Base-by-base conservation (phyloP, 2,329 filamentous ascomycete species). In the Nothopassalora personata region DNA sequence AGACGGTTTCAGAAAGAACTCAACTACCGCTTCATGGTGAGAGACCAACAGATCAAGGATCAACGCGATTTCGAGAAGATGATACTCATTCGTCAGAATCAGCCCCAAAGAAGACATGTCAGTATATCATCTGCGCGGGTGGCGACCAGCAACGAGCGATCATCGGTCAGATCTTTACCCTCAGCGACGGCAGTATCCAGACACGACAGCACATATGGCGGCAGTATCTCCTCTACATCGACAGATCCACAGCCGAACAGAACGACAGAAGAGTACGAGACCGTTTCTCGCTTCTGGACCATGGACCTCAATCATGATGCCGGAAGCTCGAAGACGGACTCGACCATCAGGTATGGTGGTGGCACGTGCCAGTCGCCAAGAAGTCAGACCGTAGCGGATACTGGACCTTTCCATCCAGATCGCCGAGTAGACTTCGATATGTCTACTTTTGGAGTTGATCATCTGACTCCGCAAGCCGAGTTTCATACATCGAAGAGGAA, bases 21-120 rank as follows among this genome's bases (percentile, higher is more conserved):
- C 10, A 18, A 57, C 18, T 39, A 59, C 27, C 53, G 63, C 10
- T 65, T 64, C 47, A 53, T 58, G 45, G 58, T 65, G 9, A 48
- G 63, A 27, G 63, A 65, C 31, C 59, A 60, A 52, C 63, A 65
- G 34, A 58, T 59, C 28, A 48, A 53, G 51, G 54, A 64, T 19
- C 59, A 60, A 47, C 36, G 48, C 10, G 45, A 45, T 3, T 64
- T 62, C 10, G 59, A 61, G 31, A 46, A 55, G 15, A 55, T 47
- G 23, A 55, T 59, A 15, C 39, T 51, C 27, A 45, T 48, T 27
- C 54, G 53, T 4, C 58, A 60, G 30, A 48, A 60, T 23, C 48
- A 53, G 27, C 58, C 58, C 3, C 53, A 54, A 23, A 45, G 27
- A 30, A 36, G 53, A 18, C 53, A 47, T 9, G 33, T 30, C 8